These are phyloP conservation scores for Metschnikowia sp. DNA, from an alignment of 805 yeast species.

Conservation along the genomic window DNA sequence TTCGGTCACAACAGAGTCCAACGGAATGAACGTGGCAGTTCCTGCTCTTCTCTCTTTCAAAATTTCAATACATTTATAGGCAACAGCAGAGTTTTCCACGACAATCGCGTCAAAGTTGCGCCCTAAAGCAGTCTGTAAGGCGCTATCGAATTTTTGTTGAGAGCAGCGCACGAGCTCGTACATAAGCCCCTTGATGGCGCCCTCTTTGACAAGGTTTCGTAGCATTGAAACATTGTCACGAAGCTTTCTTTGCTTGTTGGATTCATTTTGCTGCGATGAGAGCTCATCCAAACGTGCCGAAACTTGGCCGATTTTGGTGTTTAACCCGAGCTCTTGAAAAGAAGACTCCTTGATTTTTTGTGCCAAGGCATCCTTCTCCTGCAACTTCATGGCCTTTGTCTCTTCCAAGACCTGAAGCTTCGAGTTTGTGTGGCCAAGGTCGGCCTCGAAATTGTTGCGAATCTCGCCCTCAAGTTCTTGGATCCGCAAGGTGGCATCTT, in stretches of 20 bases:
- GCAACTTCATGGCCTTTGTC: conserved; percentile 24
- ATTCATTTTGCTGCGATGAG: conserved; percentile 72
- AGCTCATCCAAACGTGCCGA: conserved; percentile 64
- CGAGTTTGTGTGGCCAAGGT: conserved; percentile 24
- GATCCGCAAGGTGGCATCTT: conserved; percentile 37
- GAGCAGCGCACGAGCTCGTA: conserved; percentile 77
- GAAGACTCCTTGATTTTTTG: conserved; percentile 34
- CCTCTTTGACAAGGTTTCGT: conserved; percentile 65
- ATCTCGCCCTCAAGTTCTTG: conserved; percentile 35
- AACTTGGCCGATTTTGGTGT: conserved; percentile 58
- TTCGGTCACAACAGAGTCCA: conserved; percentile 64
- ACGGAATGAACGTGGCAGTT: conserved; percentile 80
- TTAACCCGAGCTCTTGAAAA: conserved; percentile 56
- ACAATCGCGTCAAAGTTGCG: conserved; percentile 75
- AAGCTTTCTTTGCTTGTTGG: conserved; percentile 62
- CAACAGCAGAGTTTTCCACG: conserved; percentile 69
- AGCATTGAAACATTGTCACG: conserved; percentile 71
- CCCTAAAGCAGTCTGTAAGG: conserved; percentile 77
- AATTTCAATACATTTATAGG: conserved; percentile 72
- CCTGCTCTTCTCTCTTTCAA: conserved; percentile 86
- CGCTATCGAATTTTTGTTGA: conserved; percentile 66
- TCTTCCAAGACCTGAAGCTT: conserved; percentile 32
- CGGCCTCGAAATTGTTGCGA: conserved; percentile 36
- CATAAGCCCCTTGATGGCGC: conserved; percentile 77
- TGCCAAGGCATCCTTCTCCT: conserved; percentile 26